Evolutionary conservation across 1,139 yeast genomes (phyloP), one percentile per base, ranked within the genome.

Genomic region (Debaryomyces psychrophilus): DNA sequence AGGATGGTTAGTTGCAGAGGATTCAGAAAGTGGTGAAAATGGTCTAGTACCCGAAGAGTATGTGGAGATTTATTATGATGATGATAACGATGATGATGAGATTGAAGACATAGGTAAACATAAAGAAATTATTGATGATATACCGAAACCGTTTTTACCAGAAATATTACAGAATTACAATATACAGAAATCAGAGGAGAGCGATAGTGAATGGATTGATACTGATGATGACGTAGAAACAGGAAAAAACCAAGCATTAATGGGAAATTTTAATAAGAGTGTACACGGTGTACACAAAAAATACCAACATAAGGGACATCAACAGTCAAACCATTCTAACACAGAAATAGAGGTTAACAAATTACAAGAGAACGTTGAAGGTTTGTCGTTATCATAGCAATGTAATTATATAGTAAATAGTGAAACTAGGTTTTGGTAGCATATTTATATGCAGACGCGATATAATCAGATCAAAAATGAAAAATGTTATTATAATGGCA

Each of bases 1-100:
- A 63, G 99, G 99, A 5, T 93, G 99, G 99, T 76, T 95, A 4
- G 98, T 93, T 42, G 98, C 98, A 0, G 89, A 85, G 56, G 92
- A 88, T 59, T 87, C 90, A 0, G 76, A 65, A 28, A 78, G 87
- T 3, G 92, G 90, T 1, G 87, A 85, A 54, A 88, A 95, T 25
- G 99, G 99, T 1, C 78, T 93, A 44, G 96, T 93, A 5, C 99
- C 99, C 1, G 97, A 92, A 60, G 97, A 89, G 58, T 93, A 90
- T 59, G 97, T 93, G 37, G 87, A 86, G 52, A 71, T 85, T 45
- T 56, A 75, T 37, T 56, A 58, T 35, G 60, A 54, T 25, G 60
- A 61, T n/a, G 62, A 55, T 5, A 61, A 55, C 25, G 60, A 54
- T 25, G 60, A 61, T n/a, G 62, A 55, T 5, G 61, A 55, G 25